phyloP scores from a whole-genome alignment of 2,329 filamentous ascomycete species.

The Sclerotinia trifoliorum region DNA sequence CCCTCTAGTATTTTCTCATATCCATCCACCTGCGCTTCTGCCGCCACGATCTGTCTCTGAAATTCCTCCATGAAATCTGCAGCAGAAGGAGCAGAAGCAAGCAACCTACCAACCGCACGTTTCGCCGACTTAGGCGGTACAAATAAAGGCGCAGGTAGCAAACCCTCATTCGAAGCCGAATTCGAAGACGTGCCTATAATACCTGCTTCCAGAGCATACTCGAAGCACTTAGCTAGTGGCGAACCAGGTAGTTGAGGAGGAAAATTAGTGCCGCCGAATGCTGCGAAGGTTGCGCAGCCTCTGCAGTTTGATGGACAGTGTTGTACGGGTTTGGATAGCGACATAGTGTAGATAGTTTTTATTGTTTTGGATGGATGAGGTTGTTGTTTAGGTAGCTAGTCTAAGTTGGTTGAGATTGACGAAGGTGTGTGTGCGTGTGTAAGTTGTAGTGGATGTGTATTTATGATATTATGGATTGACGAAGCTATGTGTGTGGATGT shows the following conservation, averaged over 20 bases:
- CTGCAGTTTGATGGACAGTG: constrained; percentile 9
- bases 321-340: constrained; percentile 13
- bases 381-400: background rate
- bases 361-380: background rate
- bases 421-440: background rate
- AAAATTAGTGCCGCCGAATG: constrained; percentile 5
- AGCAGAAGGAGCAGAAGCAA: background rate
- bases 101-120: background rate
- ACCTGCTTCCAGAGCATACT: background rate
- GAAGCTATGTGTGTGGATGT: too few species aligned
- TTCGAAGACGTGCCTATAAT: background rate
- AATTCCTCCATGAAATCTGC: too few species aligned
- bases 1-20: too few species aligned
- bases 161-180: background rate
- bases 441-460: background rate
- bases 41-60: too few species aligned
- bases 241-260: background rate
- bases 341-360: background rate
- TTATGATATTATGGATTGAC: background rate
- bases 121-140: background rate
- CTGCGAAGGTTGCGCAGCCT: constrained; percentile 8
- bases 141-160: background rate
- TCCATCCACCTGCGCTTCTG: too few species aligned
- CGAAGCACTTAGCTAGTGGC: background rate
- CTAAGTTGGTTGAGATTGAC: background rate